These are phyloP conservation scores for Exophiala phaeomuriformis DNA, from an alignment of 2,329 filamentous ascomycete genomes.

Conservation along the genomic window DNA sequence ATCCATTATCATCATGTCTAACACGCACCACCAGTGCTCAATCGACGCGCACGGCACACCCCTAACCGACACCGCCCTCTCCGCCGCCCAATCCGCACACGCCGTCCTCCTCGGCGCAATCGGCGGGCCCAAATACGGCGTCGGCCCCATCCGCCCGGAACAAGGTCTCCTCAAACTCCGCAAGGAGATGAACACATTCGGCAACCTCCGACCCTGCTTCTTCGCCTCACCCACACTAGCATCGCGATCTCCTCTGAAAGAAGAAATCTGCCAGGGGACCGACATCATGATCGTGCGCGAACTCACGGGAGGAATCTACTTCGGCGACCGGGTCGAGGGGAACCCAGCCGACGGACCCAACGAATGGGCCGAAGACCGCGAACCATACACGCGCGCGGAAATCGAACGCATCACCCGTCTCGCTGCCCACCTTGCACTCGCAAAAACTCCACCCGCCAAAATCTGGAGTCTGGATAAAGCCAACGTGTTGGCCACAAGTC, in stretches of 20 bases:
- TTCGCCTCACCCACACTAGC: conserved; percentile 84
- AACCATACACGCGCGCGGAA: conserved; percentile 76
- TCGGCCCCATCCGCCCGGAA: conserved; percentile 78
- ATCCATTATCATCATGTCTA: too few species aligned
- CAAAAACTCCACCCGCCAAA: conserved; percentile 64
- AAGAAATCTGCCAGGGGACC: conserved; percentile 73
- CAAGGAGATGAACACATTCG: conserved; percentile 89
- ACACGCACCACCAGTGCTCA: conserved; percentile 56
- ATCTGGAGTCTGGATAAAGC: conserved; percentile 93
- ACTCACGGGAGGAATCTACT: conserved; percentile 89
- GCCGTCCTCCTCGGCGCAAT: conserved; percentile 90
- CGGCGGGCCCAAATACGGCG: conserved; percentile 96
- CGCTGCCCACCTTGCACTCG: conserved; percentile 71
- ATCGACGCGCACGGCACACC: conserved; percentile 75
- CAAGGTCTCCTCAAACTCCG: conserved; percentile 85
- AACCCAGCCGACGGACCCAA: conserved; percentile 59
- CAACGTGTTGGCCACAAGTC: conserved; percentile 84
- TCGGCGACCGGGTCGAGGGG: conserved; percentile 75
- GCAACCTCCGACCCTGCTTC: conserved; percentile 92
- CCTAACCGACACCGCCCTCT: conserved; percentile 74
- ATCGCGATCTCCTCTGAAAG: conserved; percentile 78
- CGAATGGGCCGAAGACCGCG: conserved; percentile 64
- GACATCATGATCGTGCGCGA: conserved; percentile 92
- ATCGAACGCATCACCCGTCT: conserved; percentile 82
- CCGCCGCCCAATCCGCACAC: conserved; percentile 74